These are phyloP conservation scores for Gymnopilus junonius DNA, from an alignment of 768 basidiomycete genomes.

Conservation along the genomic window DNA sequence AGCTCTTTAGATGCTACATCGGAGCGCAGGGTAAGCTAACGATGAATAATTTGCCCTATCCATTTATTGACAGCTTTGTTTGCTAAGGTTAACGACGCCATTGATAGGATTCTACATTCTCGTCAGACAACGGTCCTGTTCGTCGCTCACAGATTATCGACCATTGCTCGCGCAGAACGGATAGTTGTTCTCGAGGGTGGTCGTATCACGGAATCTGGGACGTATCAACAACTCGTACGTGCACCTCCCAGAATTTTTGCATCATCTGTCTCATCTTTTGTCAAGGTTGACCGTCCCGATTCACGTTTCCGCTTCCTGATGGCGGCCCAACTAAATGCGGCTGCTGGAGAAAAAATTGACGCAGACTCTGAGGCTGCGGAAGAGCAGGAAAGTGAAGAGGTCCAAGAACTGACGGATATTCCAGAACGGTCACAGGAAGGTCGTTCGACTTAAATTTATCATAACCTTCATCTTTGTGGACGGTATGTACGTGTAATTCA, in stretches of 20 bases:
- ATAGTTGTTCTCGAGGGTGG: slow-evolving; percentile 92
- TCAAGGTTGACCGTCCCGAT: slow-evolving; percentile 65
- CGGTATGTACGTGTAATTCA: slow-evolving; percentile 17
- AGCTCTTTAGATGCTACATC: slow-evolving; percentile 89
- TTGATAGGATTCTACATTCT: slow-evolving; percentile 82
- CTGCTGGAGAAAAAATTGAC: slow-evolving; percentile 33
- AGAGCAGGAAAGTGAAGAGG: slow-evolving; percentile 16
- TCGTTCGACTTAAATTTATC: not conserved
- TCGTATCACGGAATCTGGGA: slow-evolving; percentile 79
- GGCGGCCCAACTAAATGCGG: slow-evolving; percentile 82
- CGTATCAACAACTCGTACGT: slow-evolving; percentile 76
- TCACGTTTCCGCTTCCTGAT: slow-evolving; percentile 87
- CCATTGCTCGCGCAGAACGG: slow-evolving; percentile 87
- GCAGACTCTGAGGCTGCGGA: slow-evolving; percentile 1
- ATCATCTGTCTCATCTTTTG: not conserved
- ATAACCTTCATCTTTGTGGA: not conserved
- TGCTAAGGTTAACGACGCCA: slow-evolving; percentile 83
- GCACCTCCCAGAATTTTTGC: not conserved
- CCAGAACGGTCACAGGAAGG: slow-evolving; percentile 1
- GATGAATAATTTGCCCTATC: not conserved
- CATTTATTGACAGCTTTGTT: not conserved
- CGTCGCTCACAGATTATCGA: slow-evolving; percentile 88
- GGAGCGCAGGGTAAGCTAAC: slow-evolving; percentile 67
- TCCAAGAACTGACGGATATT: slow-evolving; percentile 13
- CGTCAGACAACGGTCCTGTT: slow-evolving; percentile 86